Percentiles rank a stretch among this genome's conserved stretches.
Conservation (phyloP, 2,329 filamentous ascomycete genomes). For the Aciculosporium take region DNA sequence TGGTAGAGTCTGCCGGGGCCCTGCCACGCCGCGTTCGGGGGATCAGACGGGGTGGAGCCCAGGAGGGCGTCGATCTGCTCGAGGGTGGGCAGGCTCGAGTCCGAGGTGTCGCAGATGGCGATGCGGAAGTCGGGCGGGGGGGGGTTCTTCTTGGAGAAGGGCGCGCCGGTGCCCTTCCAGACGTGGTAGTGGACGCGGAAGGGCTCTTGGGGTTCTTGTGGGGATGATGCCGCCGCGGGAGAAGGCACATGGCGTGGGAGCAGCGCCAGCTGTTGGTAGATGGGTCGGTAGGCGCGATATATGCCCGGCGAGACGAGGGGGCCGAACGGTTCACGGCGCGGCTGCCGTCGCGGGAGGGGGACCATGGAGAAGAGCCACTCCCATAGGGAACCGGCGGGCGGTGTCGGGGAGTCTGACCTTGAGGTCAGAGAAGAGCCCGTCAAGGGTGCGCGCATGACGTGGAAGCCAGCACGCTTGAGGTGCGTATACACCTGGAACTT, state of each 20-base stretch:
- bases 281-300: constrained; percentile 50
- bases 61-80: constrained; percentile 58
- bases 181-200: constrained; percentile 69
- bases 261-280: constrained; percentile 64
- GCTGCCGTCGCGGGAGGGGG: constrained; percentile 12
- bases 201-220: constrained; percentile 27
- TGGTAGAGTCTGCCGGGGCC: constrained; percentile 48
- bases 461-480: constrained; percentile 70
- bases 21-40: constrained; percentile 28
- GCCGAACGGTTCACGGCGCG: constrained; percentile 27
- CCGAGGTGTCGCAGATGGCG: constrained; percentile 63
- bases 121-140: constrained; percentile 72
- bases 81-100: constrained; percentile 57
- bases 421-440: constrained; percentile 4
- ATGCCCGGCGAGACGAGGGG: constrained; percentile 49
- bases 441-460: constrained; percentile 53
- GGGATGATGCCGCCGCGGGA: constrained; percentile 13
- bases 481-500: constrained; percentile 81
- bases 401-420: constrained; percentile 1
- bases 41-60: constrained; percentile 56
- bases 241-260: constrained; percentile 55
- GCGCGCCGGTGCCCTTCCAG: constrained; percentile 50
- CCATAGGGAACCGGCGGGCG: constrained; percentile 24
- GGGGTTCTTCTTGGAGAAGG: constrained; percentile 68
- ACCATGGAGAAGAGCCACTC: constrained; percentile 40